Evolutionary conservation across 2,329 filamentous ascomycete genomes (phyloP).

Genomic region (Paraphaeosphaeria minitans): DNA sequence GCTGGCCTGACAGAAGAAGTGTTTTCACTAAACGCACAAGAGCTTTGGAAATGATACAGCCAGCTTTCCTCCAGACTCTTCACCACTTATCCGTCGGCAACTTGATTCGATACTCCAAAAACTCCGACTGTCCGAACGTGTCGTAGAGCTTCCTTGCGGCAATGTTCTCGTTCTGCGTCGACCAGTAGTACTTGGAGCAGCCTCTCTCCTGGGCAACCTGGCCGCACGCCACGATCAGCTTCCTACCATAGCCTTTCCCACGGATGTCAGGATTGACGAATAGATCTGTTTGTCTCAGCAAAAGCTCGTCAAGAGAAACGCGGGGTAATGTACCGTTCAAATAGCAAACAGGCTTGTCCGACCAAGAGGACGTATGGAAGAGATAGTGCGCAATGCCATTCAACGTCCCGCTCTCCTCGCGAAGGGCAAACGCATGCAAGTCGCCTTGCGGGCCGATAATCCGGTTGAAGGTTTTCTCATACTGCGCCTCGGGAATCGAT

Average conservation of each 20-base stretch:
- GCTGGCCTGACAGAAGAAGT: conserved; percentile 56
- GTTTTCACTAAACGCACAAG: conserved; percentile 62
- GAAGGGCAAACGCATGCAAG: conserved; percentile 10
- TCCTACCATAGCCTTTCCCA: conserved; percentile 15
- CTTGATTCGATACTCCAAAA: neutral
- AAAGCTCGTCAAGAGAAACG: neutral
- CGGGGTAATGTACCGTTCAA: conserved; percentile 11
- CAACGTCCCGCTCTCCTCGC: conserved; percentile 11
- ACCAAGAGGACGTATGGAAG: conserved; percentile 15
- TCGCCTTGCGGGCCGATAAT: conserved; percentile 10
- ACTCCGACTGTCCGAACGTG: neutral
- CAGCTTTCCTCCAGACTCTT: neutral
- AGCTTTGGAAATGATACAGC: conserved; percentile 47
- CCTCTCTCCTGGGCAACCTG: conserved; percentile 12
- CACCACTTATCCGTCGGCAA: conserved; percentile 1
- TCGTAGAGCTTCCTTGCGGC: conserved; percentile 19
- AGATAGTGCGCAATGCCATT: conserved; percentile 18
- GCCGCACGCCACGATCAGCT: conserved; percentile 15
- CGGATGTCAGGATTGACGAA: conserved; percentile 17
- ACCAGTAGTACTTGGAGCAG: conserved; percentile 15
- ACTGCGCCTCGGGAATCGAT: conserved; percentile 15
- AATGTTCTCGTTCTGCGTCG: conserved; percentile 16
- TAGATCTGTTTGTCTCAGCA: conserved; percentile 4
- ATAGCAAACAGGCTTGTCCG: conserved; percentile 16
- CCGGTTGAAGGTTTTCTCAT: conserved; percentile 15